These are phyloP conservation scores for Boletus rubropictus DNA, from an alignment of 768 basidiomycete species.

Conservation along the genomic window DNA sequence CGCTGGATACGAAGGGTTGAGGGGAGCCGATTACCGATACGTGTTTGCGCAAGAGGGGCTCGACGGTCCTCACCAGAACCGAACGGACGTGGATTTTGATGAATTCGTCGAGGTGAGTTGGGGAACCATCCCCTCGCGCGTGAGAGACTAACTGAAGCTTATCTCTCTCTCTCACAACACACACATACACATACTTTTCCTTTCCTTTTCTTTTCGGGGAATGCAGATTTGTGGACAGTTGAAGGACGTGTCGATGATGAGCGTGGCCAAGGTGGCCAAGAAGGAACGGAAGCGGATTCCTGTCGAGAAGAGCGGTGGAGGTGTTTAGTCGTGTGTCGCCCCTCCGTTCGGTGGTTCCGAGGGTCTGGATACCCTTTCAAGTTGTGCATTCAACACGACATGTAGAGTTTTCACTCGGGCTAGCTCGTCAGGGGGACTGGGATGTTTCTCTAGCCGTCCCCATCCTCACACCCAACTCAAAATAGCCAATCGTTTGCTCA, in stretches of 20 bases:
- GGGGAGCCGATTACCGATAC: constrained; percentile 61
- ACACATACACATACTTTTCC: too few species aligned
- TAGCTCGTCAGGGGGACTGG: too few species aligned
- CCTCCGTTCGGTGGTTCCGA: too few species aligned
- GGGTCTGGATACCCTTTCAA: too few species aligned
- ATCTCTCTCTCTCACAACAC: too few species aligned
- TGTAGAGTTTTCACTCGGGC: not conserved
- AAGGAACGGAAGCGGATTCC: constrained; percentile 46
- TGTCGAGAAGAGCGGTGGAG: constrained; percentile 31
- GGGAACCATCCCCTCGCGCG: not conserved
- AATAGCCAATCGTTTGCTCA: too few species aligned
- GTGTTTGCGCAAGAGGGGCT: constrained; percentile 76
- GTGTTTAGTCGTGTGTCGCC: constrained; percentile 14
- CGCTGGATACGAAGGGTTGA: constrained; percentile 53
- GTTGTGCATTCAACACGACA: not conserved
- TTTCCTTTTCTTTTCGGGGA: not conserved
- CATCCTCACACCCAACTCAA: too few species aligned
- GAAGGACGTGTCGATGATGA: constrained; percentile 57
- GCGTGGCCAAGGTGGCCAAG: constrained; percentile 28
- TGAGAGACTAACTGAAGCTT: too few species aligned
- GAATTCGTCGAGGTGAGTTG: constrained; percentile 70
- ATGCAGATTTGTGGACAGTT: constrained; percentile 65
- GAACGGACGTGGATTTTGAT: constrained; percentile 63
- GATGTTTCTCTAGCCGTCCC: too few species aligned
- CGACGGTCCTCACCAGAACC: constrained; percentile 24